Evolutionary conservation across 2,329 filamentous ascomycete genomes (phyloP).

Genomic region (Clonostachys byssicola): DNA sequence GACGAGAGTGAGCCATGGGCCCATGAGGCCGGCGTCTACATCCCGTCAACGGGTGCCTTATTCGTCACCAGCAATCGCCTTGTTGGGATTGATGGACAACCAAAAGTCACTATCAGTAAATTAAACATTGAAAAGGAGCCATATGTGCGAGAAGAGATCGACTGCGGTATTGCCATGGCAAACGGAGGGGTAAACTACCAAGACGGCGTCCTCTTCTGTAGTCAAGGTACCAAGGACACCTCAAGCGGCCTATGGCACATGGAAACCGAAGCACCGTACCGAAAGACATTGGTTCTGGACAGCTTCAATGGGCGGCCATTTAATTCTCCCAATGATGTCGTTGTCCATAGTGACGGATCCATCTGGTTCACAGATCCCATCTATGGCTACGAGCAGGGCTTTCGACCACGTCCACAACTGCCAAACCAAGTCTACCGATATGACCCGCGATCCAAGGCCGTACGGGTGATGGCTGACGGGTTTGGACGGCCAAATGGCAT

Average conservation of each 20-base stretch:
- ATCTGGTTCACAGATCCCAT: slow-evolving; percentile 47
- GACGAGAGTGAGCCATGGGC: too few species aligned
- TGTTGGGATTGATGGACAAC: too few species aligned
- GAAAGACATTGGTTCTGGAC: slow-evolving; percentile 19
- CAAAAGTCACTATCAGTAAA: too few species aligned
- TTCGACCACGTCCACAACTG: slow-evolving; percentile 33
- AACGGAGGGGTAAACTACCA: slow-evolving; percentile 45
- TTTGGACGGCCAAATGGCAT: slow-evolving; percentile 41
- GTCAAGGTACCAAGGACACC: slow-evolving; percentile 23
- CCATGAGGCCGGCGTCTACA: too few species aligned
- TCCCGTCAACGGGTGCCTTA: too few species aligned
- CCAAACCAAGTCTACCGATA: slow-evolving; percentile 45
- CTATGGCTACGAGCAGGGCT: slow-evolving; percentile 42
- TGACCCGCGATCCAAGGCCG: slow-evolving; percentile 26
- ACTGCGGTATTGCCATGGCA: slow-evolving; percentile 22
- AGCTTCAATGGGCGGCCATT: slow-evolving; percentile 38
- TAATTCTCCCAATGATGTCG: slow-evolving; percentile 45
- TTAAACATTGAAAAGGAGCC: too few species aligned
- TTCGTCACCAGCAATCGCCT: too few species aligned
- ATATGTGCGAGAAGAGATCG: too few species aligned
- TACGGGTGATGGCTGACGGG: slow-evolving; percentile 40
- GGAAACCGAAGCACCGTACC: slow-evolving; percentile 21
- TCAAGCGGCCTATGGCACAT: slow-evolving; percentile 23
- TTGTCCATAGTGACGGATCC: slow-evolving; percentile 31
- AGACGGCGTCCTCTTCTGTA: slow-evolving; percentile 31